Base-by-base conservation (phyloP, 2,329 filamentous ascomycete genomes). In the Botrytis pseudocinerea region DNA sequence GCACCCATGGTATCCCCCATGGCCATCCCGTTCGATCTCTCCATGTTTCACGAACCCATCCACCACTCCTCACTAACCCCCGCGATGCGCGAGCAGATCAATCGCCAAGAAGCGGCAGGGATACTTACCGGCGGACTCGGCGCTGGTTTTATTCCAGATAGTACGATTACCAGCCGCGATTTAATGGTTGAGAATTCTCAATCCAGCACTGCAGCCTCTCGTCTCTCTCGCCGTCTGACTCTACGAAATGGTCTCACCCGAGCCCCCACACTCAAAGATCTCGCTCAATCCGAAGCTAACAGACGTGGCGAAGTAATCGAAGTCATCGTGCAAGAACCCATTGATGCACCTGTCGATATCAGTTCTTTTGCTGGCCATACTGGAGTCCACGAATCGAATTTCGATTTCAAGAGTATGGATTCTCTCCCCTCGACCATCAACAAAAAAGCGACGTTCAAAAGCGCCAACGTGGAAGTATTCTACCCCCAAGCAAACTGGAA, bases 401-500 rank as follows among this genome's bases (percentile, higher is more conserved):
- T 70, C 28, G 73, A 76, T 38, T 78, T 78, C 46, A 75, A 78
- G 20, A 61, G 61, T 22, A 62, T 76, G 12, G 75, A 76, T 42
- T 69, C 66, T 64, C 64, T 63, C 9, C 84, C 57, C 12, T 28
- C 20, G 1, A n/a, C 44, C 18, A 46, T 61, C 70, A 35, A 51
- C 9, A 75, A 77, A 42, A 78, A 76, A 60, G 63, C 48, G 16
- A 78, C 77, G 8, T 71, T 78, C 14, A 70, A 73, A n/a, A 80
- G 82, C 5, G 76, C 77, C n/a, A 81, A 80, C 69, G 84, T 84
- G 0, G 83, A 88, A 71, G 81, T 89, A 0, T 90, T 89, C 76
- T 90, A 89, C 75, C 89, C 89, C 0, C 87, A 88, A 73, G 87
- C 89, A 3, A 87, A 92, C 79, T 92, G 90, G 90, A 90, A 89